Evolutionary conservation across 1,284 basidiomycete species (phyloP), one percentile per base, ranked within the genome.

Genomic region (Ceratobasidium sp.): DNA sequence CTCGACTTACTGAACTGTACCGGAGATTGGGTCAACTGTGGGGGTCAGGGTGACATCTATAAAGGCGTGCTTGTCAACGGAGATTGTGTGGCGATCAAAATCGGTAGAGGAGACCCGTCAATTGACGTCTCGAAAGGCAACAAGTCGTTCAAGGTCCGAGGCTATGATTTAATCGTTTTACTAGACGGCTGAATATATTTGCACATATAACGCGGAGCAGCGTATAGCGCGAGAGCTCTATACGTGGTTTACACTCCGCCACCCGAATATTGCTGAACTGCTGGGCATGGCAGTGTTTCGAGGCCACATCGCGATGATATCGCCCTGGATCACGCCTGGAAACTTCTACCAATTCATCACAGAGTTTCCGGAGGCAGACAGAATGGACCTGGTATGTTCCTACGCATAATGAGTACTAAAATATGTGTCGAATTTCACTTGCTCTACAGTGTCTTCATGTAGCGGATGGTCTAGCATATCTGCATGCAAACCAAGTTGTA

Each of bases 211-310:
- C 33, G 33, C 15, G 38, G 26, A 33, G 7, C 38, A 76, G 73
- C 59, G 73, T 5, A 15, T 50, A 13, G 62, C 44, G 13, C 59
- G 73, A 44, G 73, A 66, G 44, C 61, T 76, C 26, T 28, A 64
- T 2, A 42, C 38, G 17, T 76, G 73, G 73, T 44, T 52, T 17
- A 66, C 46, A 20, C 42, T 52, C 15, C n/a, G 62, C 4, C 73
- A 76, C n/a, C 9, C 23, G n/a, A 65, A 76, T 46, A 64, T 66
- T 28, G 52, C 61, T 1, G n/a, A 59, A 15, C 33, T 76, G 2
- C 44, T 65, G 2, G 73, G 73, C 6, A 38, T 62, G 59, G 59
- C 33, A 3, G 33, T 33, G 10, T 62, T 38, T 42, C 59, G 10
- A 4, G 33, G 33, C 33, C 33, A 4, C 4, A 33, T 33, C 4